Evolutionary conservation across 345 rosid species (phyloP), one percentile per base, ranked within the genome.

Genomic region (Lumnitzera racemosa): DNA sequence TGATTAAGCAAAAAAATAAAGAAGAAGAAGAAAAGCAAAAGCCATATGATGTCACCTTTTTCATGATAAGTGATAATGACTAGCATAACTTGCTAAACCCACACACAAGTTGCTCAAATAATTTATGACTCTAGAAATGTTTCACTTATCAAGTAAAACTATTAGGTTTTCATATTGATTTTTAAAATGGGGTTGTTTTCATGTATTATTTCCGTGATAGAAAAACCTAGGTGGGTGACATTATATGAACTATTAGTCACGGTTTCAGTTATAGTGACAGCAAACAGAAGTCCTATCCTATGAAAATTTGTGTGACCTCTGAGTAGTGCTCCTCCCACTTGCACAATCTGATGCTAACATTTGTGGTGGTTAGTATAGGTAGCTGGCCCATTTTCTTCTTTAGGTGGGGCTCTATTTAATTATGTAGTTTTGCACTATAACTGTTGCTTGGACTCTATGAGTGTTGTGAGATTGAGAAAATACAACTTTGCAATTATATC

Each of bases 261-360:
- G 13, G n/a, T 41, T 46, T 29, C 55, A 27, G 48, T 65, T 57
- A 16, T 51, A 57, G 16, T 61, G 62, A 59, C 63, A 53, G 52
- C 47, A 20, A 57, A 47, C 63, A 55, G 64, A 64, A 64, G 58
- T 46, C 54, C 9, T 53, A 8, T 6, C 11, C 31, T 13, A 10
- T 17, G 12, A 13, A 48, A 48, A 57, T 6, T 2, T 20, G 25
- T 51, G 52, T 36, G 15, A 49, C 43, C 11, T 36, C 0, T 36
- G 43, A 53, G 53, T 56, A 53, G 53, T 56, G 62, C 57, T 48
- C 31, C 62, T 4, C 53, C 66, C 62, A 62, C 68, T 64, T 57
- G 63, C 69, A 1, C 3, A 24, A 2, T 24, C 14, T 51, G 59
- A 43, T 24, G 63, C 47, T 61, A 24, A 47, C 51, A 41, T 41